Evolutionary conservation across 2,329 filamentous ascomycete species (phyloP).

Genomic region (Aspergillus hortae): DNA sequence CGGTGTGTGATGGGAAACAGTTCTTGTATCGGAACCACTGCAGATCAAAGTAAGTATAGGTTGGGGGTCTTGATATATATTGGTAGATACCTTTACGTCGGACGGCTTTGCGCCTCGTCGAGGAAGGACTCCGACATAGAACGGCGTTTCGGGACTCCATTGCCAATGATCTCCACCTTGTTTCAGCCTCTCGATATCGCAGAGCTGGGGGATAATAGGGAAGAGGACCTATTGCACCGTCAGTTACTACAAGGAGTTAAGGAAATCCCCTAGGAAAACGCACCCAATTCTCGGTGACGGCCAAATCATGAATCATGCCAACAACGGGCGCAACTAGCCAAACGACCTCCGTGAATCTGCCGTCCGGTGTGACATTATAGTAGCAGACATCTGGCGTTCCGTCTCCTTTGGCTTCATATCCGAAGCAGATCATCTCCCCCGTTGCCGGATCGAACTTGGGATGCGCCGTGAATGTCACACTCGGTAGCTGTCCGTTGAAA

Average conservation of each 20-base stretch:
- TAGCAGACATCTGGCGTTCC: constrained; percentile 39
- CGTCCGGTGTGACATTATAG: constrained; percentile 27
- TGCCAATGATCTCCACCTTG: constrained; percentile 40
- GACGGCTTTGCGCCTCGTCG: constrained; percentile 19
- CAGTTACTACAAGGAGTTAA: not conserved
- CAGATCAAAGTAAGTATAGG: not conserved
- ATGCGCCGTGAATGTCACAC: constrained; percentile 50
- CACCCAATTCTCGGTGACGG: constrained; percentile 39
- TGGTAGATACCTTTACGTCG: constrained; percentile 27
- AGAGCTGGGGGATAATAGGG: constrained; percentile 33
- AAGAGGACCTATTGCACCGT: constrained; percentile 29
- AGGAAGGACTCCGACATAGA: constrained; percentile 27
- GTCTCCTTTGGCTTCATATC: constrained; percentile 44
- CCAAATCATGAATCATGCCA: constrained; percentile 44
- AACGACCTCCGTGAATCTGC: constrained; percentile 27
- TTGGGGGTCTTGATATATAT: not conserved
- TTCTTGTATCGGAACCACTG: constrained; percentile 38
- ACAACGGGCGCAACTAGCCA: constrained; percentile 36
- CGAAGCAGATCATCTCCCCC: constrained; percentile 51
- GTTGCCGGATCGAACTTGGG: constrained; percentile 51
- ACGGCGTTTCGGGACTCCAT: constrained; percentile 32
- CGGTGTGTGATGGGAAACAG: constrained; percentile 36
- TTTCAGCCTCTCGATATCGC: constrained; percentile 36
- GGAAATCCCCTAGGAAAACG: not conserved
- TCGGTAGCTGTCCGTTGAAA: constrained; percentile 47